A percentile compares a stretch with the other conserved stretches of the same genome.
phyloP scores from a whole-genome alignment of 148 eudicot genomes.

The Vaccinium vitisidaea region DNA sequence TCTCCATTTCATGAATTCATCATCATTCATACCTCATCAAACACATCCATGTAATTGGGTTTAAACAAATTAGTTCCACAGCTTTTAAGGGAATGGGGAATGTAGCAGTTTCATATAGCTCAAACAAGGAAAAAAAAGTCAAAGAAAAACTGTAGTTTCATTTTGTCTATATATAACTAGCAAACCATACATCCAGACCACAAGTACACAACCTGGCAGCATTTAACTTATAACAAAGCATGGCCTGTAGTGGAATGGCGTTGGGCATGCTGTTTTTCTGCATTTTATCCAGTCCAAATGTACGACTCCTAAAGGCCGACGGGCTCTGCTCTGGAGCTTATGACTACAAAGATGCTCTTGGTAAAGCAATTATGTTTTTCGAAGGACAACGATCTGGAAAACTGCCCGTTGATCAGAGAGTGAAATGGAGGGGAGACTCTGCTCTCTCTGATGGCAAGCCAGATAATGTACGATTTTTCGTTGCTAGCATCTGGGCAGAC shows the following conservation, averaged over 20 bases:
- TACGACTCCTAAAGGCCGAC: neutral
- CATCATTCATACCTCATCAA: conserved; percentile 9
- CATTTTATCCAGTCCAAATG: neutral
- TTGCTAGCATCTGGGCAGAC: neutral
- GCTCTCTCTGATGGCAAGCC: conserved; percentile 67
- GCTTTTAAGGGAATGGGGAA: neutral
- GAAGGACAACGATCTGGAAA: conserved; percentile 96
- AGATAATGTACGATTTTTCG: conserved; percentile 36
- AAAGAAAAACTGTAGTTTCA: neutral
- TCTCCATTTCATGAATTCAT: conserved; percentile 25
- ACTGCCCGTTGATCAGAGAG: conserved; percentile 60
- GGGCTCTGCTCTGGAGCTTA: conserved; percentile 17
- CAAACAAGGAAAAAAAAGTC: neutral
- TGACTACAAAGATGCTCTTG: conserved; percentile 59
- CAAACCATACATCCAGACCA: neutral
- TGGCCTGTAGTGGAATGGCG: neutral
- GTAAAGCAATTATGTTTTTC: conserved; percentile 74
- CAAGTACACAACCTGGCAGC: neutral
- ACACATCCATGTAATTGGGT: neutral
- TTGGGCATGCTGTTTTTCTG: conserved; percentile 12
- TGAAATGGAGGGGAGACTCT: conserved; percentile 81
- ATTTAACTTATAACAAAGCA: neutral
- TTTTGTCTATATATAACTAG: conserved; percentile 2
- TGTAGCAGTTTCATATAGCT: neutral
- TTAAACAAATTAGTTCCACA: neutral